phyloP scores from a whole-genome alignment of 1,139 yeast species.

The Casaregolazyma lundiana region DNA sequence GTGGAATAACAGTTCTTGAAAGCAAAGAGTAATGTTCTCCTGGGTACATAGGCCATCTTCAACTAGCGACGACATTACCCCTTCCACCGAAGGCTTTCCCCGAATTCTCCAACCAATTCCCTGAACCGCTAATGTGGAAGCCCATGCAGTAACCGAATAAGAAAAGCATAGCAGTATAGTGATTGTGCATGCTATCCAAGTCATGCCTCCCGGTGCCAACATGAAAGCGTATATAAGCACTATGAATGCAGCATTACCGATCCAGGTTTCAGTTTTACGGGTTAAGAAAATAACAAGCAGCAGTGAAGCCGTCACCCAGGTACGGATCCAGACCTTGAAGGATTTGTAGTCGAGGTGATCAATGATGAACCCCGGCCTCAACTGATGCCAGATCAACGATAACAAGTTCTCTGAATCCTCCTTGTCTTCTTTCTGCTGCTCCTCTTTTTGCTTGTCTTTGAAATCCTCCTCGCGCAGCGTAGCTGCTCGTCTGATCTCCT shows the following conservation, averaged over 20 bases:
- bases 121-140: constrained; percentile 20
- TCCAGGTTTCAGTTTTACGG: constrained; percentile 20
- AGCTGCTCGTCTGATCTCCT: constrained; percentile 2
- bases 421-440: constrained; percentile 5
- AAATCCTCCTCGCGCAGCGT: not conserved
- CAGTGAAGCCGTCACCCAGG: constrained; percentile 29
- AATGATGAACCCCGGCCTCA: constrained; percentile 27
- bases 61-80: constrained; percentile 16
- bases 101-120: constrained; percentile 27
- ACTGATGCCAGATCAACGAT: constrained; percentile 11
- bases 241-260: constrained; percentile 28
- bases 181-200: constrained; percentile 22
- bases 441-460: not conserved
- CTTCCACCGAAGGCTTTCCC: constrained; percentile 23
- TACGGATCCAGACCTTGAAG: constrained; percentile 24
- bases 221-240: constrained; percentile 26
- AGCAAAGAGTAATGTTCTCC: constrained; percentile 17
- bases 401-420: constrained; percentile 3
- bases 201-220: constrained; percentile 27
- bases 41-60: constrained; percentile 23
- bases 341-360: constrained; percentile 28
- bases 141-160: constrained; percentile 21
- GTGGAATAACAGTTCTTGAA: constrained; percentile 17
- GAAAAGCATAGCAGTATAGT: constrained; percentile 19
- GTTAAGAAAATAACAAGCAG: constrained; percentile 21